Evolutionary conservation across 345 rosid species (phyloP).

Genomic region (Populus ilicifolia): DNA sequence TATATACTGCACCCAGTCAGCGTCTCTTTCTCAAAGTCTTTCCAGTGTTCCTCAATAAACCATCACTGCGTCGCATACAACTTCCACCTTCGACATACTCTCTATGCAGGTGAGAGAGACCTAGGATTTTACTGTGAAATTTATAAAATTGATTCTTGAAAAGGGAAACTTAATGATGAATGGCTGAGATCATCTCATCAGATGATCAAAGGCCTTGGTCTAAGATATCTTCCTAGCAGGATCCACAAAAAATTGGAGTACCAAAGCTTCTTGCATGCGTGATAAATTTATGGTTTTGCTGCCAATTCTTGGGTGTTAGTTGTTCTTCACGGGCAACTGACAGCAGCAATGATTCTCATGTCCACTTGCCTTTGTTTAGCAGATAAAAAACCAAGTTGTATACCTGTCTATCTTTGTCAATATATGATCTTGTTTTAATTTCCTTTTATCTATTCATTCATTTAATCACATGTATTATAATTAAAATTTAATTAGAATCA

Average conservation of each 20-base stretch:
- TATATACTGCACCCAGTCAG: too few relatives aligned
- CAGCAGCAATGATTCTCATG: slow-evolving; percentile 13
- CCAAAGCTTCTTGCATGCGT: slow-evolving; percentile 21
- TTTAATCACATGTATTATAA: slow-evolving; percentile 12
- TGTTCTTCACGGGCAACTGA: slow-evolving; percentile 23
- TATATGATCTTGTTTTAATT: slow-evolving; percentile 13
- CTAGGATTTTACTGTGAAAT: not conserved
- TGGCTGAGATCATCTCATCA: slow-evolving; percentile 1
- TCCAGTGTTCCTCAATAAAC: too few relatives aligned
- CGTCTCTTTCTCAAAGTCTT: too few relatives aligned
- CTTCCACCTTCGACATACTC: too few relatives aligned
- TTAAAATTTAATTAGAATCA: too few relatives aligned
- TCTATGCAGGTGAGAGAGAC: not conserved
- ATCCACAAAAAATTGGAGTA: slow-evolving; percentile 7
- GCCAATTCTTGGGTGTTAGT: slow-evolving; percentile 5
- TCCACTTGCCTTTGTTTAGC: slow-evolving; percentile 33
- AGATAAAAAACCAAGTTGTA: slow-evolving; percentile 19
- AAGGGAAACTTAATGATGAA: not conserved
- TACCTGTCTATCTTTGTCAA: slow-evolving; percentile 30
- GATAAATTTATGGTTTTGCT: slow-evolving; percentile 24
- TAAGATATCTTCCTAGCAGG: slow-evolving; percentile 1
- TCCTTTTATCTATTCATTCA: slow-evolving; percentile 10
- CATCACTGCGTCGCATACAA: too few relatives aligned
- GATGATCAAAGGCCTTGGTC: not conserved
- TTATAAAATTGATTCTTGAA: not conserved